Evolutionary conservation across 129 eudicot species (phyloP), one percentile per base, ranked within the genome.

Genomic region (Flaveria ramosissima): DNA sequence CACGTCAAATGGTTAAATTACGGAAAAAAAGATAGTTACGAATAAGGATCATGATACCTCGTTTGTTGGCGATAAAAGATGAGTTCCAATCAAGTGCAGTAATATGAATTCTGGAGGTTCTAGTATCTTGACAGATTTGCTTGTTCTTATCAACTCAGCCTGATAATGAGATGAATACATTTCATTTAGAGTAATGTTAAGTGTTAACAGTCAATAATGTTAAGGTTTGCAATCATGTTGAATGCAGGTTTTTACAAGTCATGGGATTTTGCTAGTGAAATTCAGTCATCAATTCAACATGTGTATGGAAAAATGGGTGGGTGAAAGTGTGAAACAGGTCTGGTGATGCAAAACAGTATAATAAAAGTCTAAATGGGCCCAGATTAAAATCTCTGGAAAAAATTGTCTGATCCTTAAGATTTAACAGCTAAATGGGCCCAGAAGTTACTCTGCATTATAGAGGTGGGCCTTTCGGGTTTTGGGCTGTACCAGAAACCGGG

Each of bases 111-210:
- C 81, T 9, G 97, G 85, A 66, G 87, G 96, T 78, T 86, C 86
- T 77, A 81, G 74, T 23, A 89, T 81, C 81, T 89, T 85, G 15
- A 92, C 92, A 11, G 91, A 92, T 79, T 92, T 92, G 79, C 89
- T 89, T 64, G 97, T 96, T 77, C 86, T 84, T 42, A 89, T 92
- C 79, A 89, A 88, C 70, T 88, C 92, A 16, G 91, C 92, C 97
- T 91, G 83, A 78, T 62, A 30, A 32, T 27, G 23, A 14, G 8
- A 74, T 13, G 57, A 52, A 68, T 45, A 56, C 68, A 52, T 67
- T 55, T 42, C 10, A 30, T 55, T 77, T 23, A 68, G n/a, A 77
- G 14, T 26, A 24, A 17, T 3, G 39, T 57, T 57, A 57, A 57
- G 1, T 23, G 24, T 23, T 23, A 23, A 23, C 27, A 57, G 2